Conservation (phyloP, 2,329 filamentous ascomycete genomes). For the Chaetomiaceae sp. region DNA sequence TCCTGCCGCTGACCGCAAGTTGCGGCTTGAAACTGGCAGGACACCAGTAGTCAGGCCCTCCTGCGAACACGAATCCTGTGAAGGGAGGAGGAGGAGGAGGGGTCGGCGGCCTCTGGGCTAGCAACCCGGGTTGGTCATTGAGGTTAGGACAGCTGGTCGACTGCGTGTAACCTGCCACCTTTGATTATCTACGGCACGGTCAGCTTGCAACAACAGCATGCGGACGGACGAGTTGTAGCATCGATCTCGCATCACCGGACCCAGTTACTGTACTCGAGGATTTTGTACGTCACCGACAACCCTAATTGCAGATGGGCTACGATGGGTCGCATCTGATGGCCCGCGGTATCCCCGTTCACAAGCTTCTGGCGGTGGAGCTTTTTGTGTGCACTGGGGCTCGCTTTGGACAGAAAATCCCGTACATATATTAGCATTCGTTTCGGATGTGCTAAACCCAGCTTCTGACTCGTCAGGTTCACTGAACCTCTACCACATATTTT, state of each 20-base stretch:
- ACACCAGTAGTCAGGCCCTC: conserved; percentile 3
- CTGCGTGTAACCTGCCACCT: neutral
- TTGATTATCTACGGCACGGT: neutral
- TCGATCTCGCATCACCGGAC: neutral
- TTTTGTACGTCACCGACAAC: neutral
- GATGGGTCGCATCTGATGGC: neutral
- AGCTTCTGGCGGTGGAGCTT: neutral
- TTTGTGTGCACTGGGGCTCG: conserved; percentile 25
- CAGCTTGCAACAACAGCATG: neutral
- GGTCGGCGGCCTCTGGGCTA: conserved; percentile 17
- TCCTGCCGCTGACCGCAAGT: conserved; percentile 24
- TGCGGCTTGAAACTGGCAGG: conserved; percentile 22
- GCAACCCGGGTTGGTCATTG: neutral
- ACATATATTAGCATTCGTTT: no score
- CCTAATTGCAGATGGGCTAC: neutral
- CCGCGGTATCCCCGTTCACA: neutral
- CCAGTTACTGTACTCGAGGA: neutral
- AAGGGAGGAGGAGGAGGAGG: neutral
- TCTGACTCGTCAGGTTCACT: no score
- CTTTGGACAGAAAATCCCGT: no score
- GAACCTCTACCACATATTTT: no score
- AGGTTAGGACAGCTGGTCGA: no score
- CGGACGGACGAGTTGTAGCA: neutral
- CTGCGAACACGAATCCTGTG: neutral
- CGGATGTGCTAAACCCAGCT: no score